A percentile compares a stretch with the other conserved stretches of the same genome.
Evolutionary conservation across 495 filamentous ascomycete genomes (phyloP).

Genomic region (Aspergillus indologenus): DNA sequence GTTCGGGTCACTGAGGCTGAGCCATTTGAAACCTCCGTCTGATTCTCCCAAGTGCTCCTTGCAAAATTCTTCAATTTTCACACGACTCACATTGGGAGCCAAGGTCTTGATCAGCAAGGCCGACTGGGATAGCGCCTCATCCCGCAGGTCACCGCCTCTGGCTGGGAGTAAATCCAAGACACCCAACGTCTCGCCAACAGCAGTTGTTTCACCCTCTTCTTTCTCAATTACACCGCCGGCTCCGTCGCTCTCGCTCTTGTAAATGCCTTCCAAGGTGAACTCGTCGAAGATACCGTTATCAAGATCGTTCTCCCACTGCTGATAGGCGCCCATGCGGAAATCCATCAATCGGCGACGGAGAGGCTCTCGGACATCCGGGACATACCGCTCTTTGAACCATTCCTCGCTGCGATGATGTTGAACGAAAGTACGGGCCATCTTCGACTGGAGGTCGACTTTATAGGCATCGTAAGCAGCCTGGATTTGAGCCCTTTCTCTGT

Average conservation of each 20-base stretch:
- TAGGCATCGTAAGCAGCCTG: slow-evolving; percentile 90
- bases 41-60: slow-evolving; percentile 85
- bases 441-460: slow-evolving; percentile 88
- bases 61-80: slow-evolving; percentile 87
- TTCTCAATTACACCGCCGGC: slow-evolving; percentile 84
- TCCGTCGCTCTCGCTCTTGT: slow-evolving; percentile 89
- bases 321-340: slow-evolving; percentile 69
- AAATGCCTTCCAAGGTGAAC: slow-evolving; percentile 91
- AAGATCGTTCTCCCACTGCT: slow-evolving; percentile 82
- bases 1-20: slow-evolving; percentile 93
- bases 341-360: slow-evolving; percentile 68
- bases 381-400: slow-evolving; percentile 96
- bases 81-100: slow-evolving; percentile 91
- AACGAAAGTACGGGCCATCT: slow-evolving; percentile 86
- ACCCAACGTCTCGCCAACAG: slow-evolving; percentile 85
- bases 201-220: slow-evolving; percentile 89
- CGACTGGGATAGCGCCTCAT: slow-evolving; percentile 79
- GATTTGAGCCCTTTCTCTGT: slow-evolving; percentile 84
- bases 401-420: slow-evolving; percentile 87
- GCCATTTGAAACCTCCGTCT: slow-evolving; percentile 84
- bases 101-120: slow-evolving; percentile 97
- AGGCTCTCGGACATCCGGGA: slow-evolving; percentile 69
- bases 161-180: slow-evolving; percentile 84
- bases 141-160: slow-evolving; percentile 73
- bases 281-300: slow-evolving; percentile 84